These are phyloP conservation scores for Prunella vulgaris DNA, from an alignment of 257 asterid species.

Conservation along the genomic window DNA sequence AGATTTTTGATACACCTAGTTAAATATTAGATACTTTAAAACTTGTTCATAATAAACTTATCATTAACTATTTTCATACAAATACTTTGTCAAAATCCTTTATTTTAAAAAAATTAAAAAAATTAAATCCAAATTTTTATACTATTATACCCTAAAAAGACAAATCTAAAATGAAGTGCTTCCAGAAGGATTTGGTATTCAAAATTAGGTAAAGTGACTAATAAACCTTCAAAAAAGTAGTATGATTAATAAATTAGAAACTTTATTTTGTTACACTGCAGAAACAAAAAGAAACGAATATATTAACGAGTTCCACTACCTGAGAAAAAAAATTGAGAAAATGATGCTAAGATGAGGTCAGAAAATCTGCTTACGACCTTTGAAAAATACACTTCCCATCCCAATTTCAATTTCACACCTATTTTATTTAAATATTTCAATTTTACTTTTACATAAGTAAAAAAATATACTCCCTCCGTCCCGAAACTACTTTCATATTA, in stretches of 20 bases:
- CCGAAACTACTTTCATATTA: too few relatives aligned
- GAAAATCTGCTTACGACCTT: constrained; percentile 13
- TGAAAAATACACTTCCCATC: not conserved
- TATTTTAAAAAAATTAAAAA: too few relatives aligned
- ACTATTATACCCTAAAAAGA: not conserved
- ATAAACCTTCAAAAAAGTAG: too few relatives aligned
- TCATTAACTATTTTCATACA: too few relatives aligned
- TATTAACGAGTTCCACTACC: constrained; percentile 12
- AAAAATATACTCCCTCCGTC: too few relatives aligned
- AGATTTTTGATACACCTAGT: too few relatives aligned
- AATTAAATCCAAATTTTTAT: not conserved
- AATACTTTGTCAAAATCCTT: too few relatives aligned
- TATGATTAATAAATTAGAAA: not conserved
- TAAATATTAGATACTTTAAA: too few relatives aligned
- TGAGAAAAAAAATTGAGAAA: not conserved
- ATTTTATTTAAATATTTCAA: too few relatives aligned
- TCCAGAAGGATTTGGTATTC: not conserved
- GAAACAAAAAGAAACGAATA: not conserved
- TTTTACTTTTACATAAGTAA: too few relatives aligned
- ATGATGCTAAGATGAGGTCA: constrained; percentile 16
- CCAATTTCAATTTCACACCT: too few relatives aligned
- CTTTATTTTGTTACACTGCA: not conserved
- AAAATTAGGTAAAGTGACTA: constrained; percentile 6
- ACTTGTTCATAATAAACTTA: too few relatives aligned
- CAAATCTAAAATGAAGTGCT: not conserved